Base-by-base conservation (phyloP, 2,329 filamentous ascomycete species). In the Pseudopithomyces chartarum region DNA sequence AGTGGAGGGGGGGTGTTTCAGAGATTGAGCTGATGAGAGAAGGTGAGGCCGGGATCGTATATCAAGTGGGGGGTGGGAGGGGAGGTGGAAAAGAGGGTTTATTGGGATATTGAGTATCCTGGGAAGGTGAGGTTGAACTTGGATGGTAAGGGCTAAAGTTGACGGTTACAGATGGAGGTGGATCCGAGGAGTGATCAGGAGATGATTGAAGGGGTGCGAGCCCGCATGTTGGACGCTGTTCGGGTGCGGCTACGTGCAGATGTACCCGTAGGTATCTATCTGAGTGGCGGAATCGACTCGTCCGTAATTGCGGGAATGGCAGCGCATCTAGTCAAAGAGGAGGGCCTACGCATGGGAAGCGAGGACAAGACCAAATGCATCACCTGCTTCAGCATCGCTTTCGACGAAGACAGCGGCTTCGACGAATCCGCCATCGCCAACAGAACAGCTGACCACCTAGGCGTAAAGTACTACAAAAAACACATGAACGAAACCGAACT, bases 231-330 rank as follows among this genome's bases (percentile, higher is more conserved):
- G 0, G 82, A 86, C 29, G 75, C 83, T 0, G 74, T 86, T 6
- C 78, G 77, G 8, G 59, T 84, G 20, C 79, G 84, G 3, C 72
- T 87, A 13, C 76, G 80, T 15, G 84, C 84, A 1, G 84, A 87
- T 65, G 84, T 86, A 0, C 82, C 83, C 2, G 75, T 87, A 3
- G 84, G 82, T 1, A 73, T 87, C 45, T 86, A 84, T 52, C 70
- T 87, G 0, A 82, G 78, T 34, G 84, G 85, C 5, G 85, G 84
- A 0, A 80, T 87, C 52, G 84, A 86, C 64, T 85, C 82, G 0
- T 85, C 84, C 0, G 76, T 79, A 1, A 71, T 86, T 22, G 84
- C 84, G 3, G 84, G 85, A 3, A 85, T 87, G 60, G 80, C 81
- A 3, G 79, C 78, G 0, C 76, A 85, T 53, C 75, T 86, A 1